Base-by-base conservation (phyloP, 805 yeast species). In the Yamadazyma sp. region DNA sequence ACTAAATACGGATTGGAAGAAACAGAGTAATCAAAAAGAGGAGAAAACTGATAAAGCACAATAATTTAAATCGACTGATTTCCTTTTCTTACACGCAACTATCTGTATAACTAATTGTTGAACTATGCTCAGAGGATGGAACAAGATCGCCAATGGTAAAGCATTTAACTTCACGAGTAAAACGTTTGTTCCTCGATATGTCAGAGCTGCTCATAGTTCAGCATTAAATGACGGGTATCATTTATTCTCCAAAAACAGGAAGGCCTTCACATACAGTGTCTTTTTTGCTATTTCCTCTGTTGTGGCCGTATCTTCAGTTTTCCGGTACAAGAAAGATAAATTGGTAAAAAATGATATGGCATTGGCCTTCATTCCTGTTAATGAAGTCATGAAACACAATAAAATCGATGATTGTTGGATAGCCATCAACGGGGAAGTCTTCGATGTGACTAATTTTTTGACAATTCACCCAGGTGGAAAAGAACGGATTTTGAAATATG, bases 401-500 rank as follows among this genome's bases (percentile, higher is more conserved):
- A 31, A 26, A 1, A 8, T 37, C 4, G 42, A 45, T 10, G 53
- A 47, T 15, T 40, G 44, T 20, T 65, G 71, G 71, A 53, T 63
- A 5, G 59, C 51, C 2, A 55, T 65, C 32, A 47, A 62, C 21
- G 63, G 60, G 2, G 33, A 57, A 16, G 66, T 65, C 5, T 65
- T 56, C 43, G 70, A 64, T 43, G 43, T 65, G 30, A 57, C 68
- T 8, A 49, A 50, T n/a, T 73, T 71, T 41, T 37, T 70, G 3
- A 47, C 59, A 3, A 42, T 49, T 9, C 78, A 73, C 52, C 82
- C 82, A 1, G 82, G 82, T 15, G 82, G 82, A n/a, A 54, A 49
- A 31, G 46, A 50, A 10, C 64, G 71, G 12, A 63, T 77, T 24
- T 49, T 73, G 37, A 59, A 56, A 22, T 62, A 61, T 46, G 80